Evolutionary conservation across 140 eudicot genomes (phyloP).

Genomic region (Stevia rebaudiana): DNA sequence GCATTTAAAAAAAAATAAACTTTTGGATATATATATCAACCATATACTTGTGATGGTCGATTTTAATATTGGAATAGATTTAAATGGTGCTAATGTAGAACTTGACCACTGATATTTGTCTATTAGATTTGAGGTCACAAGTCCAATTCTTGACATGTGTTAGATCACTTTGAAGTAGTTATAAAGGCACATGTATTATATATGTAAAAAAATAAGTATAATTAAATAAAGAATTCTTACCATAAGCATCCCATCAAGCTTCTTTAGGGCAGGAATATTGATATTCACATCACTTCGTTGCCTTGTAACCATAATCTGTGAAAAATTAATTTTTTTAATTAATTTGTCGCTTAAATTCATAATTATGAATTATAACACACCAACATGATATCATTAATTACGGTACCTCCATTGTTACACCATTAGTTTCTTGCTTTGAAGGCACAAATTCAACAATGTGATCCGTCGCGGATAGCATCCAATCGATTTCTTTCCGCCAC

Average conservation of each 20-base stretch:
- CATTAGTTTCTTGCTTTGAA: conserved; percentile 56
- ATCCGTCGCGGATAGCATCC: conserved; percentile 63
- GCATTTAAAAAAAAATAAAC: too few relatives aligned
- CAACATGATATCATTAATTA: not conserved
- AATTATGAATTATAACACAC: not conserved
- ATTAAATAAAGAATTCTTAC: conserved; percentile 28
- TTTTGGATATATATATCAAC: too few relatives aligned
- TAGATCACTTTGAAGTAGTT: too few relatives aligned
- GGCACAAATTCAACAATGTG: conserved; percentile 72
- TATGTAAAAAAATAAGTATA: too few relatives aligned
- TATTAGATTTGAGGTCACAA: too few relatives aligned
- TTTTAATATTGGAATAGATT: too few relatives aligned
- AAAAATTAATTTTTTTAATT: not conserved
- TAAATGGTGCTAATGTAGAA: too few relatives aligned
- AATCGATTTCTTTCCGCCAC: conserved; percentile 69
- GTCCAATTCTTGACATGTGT: too few relatives aligned
- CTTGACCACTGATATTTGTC: too few relatives aligned
- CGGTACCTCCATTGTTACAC: conserved; percentile 49
- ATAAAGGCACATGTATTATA: too few relatives aligned
- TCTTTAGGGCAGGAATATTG: conserved; percentile 69
- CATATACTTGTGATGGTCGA: too few relatives aligned
- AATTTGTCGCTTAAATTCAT: not conserved
- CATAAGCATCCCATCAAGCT: conserved; percentile 78
- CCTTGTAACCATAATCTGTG: conserved; percentile 64
- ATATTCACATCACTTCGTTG: conserved; percentile 55